Evolutionary conservation across 2,329 filamentous ascomycete species (phyloP).

Genomic region (Sclerotinia minor): DNA sequence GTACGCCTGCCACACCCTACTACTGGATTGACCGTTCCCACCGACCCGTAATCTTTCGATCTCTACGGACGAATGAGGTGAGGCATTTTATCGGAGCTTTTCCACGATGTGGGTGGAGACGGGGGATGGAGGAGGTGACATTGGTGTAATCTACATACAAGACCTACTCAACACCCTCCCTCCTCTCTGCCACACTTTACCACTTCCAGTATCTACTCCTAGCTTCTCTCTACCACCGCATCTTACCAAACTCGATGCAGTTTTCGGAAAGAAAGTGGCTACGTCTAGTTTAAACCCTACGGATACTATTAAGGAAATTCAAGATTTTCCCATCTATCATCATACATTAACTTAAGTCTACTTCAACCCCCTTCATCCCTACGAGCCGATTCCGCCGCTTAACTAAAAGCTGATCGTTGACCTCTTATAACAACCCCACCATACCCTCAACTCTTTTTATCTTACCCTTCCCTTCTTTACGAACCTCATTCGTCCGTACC

Average conservation of each 20-base stretch:
- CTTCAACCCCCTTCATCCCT: conserved; percentile 22
- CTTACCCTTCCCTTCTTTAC: conserved; percentile 35
- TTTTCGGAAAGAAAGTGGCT: conserved; percentile 11
- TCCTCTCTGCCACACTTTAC: conserved; percentile 18
- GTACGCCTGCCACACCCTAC: not conserved
- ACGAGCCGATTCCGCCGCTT: conserved; percentile 25
- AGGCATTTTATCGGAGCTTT: conserved; percentile 14
- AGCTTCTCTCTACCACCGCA: not conserved
- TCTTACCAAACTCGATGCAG: conserved; percentile 7
- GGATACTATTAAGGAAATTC: conserved; percentile 15
- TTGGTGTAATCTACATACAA: conserved; percentile 14
- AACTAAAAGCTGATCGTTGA: conserved; percentile 21
- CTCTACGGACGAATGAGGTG: conserved; percentile 6
- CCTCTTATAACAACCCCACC: conserved; percentile 28
- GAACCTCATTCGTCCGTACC: conserved; percentile 28
- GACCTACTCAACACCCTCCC: not conserved
- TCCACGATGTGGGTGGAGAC: not conserved
- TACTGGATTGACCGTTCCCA: not conserved
- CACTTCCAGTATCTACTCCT: conserved; percentile 23
- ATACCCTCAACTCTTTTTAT: conserved; percentile 28
- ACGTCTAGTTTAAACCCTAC: conserved; percentile 10
- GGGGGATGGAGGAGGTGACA: conserved; percentile 17
- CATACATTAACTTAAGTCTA: conserved; percentile 1
- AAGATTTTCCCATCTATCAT: conserved; percentile 23
- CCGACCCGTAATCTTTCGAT: conserved; percentile 16